Evolutionary conservation across 768 basidiomycete species (phyloP), one percentile per base, ranked within the genome.

Genomic region (Cystobasidium tubakii): DNA sequence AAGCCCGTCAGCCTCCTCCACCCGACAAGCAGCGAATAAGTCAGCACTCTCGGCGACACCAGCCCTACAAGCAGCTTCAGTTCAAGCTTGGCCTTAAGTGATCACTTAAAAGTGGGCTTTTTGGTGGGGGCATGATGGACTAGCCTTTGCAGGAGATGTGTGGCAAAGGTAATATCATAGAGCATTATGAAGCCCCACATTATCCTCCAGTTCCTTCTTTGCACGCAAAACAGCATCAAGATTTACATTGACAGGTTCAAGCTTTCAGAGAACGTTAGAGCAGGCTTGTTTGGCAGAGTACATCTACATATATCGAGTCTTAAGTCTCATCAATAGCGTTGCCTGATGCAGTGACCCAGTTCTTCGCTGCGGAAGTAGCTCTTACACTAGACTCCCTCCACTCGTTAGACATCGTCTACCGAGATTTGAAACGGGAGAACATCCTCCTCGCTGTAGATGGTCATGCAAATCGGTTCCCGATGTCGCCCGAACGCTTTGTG

Each of bases 381-480:
- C 87, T 98, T 73, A 96, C 95, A 25, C 85, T 98, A 78, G 92
- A 90, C 83, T 97, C 95, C 79, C 85, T 99, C 4, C 96, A 98
- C 81, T 91, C 90, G 3, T 91, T 90, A 83, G 94, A 97, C 84
- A 96, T 99, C 82, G 92, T 98, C 79, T 98, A 98, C 82, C 92
- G 95, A 54, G 95, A 98, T 82, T 86, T 99, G 77, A 99, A 99
- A 82, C 96, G 95, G 23, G 78, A 79, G 53, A 79, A 80, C 74
- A 80, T 80, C 70, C 75, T 79, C 29, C 76, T 80, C 34, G 79
- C 76, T 17, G 75, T 77, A 1, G 79, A 79, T 55, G 96, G 96
- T 1, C 97, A 99, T 80, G 86, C 95, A 99, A 98, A 82, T 88
- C 93, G 71, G 93, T 98, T 36, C 92, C 96, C 77, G 95, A 98